Base-by-base conservation (phyloP, 805 yeast genomes). In the Deakozyma indianensis region DNA sequence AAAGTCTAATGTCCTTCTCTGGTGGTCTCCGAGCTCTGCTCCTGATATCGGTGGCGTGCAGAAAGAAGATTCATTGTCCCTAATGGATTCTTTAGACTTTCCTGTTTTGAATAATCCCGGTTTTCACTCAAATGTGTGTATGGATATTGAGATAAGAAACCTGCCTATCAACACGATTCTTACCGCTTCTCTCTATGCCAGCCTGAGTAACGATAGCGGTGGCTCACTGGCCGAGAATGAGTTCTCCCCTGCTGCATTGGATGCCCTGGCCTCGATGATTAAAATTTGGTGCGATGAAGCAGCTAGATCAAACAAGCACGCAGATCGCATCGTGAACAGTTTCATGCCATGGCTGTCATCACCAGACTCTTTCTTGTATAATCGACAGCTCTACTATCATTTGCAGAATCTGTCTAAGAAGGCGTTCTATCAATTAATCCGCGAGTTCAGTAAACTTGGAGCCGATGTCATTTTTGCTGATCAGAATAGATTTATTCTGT, bases 211-310 rank as follows among this genome's bases (percentile, higher is more conserved):
- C 9, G 54, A 53, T 18, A 60, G 59, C 5, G 48, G 53, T 14
- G 53, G 55, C 3, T 64, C 67, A 2, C 75, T 88, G 53, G 82
- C 90, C 14, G 84, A 80, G 52, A 94, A 90, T 59, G 75, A 94
- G 0, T 88, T 90, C 54, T 80, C 88, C 9, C 71, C 78, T 0
- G 75, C 83, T 0, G 83, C 96, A 2, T 67, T 92, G 50, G 61
- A 69, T 7, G 81, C 81, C 1, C 67, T 92, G 46, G 74, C 94
- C 56, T 60, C 71, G 4, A 66, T 92, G 73, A 82, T 92, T 11
- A 85, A 82, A 55, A 77, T 71, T 25, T 86, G 96, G 96, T 90
- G 96, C 95, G 94, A 86, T 55, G 82, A 78, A 56, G 96, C 96
- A 0, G 63, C 83, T 46, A 66, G 68, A 20, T 76, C 75, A 46